Conservation (phyloP, 768 basidiomycete species). For the Boletus eberwhitei region DNA sequence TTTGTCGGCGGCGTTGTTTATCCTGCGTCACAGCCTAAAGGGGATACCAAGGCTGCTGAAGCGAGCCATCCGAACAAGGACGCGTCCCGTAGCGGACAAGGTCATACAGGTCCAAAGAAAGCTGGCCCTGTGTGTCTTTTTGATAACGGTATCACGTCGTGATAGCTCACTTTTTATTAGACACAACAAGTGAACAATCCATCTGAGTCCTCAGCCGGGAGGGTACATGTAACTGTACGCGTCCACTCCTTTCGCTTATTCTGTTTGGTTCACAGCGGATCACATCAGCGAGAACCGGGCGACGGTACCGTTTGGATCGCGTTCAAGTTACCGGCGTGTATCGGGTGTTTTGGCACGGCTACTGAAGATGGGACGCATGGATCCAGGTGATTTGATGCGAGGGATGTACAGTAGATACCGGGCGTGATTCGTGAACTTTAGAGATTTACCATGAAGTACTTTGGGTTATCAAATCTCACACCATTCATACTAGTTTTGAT, state of each 20-base stretch:
- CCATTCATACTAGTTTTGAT: neutral
- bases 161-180: neutral
- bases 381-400: neutral
- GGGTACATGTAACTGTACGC: neutral
- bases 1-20: neutral
- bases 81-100: neutral
- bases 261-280: neutral
- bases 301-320: neutral
- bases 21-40: neutral
- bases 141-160: no score
- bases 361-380: neutral
- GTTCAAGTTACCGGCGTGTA: neutral
- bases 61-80: neutral
- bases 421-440: neutral
- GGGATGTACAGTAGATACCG: neutral
- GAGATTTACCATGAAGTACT: neutral
- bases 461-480: neutral
- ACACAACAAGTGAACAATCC: neutral
- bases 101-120: neutral
- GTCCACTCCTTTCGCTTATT: no score
- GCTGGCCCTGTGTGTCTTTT: neutral
- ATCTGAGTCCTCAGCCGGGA: neutral
- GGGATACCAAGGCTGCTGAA: neutral
- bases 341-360: neutral
- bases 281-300: neutral